A percentile compares a stretch with the other conserved stretches of the same genome.
Evolutionary conservation across 1,284 basidiomycete species (phyloP).

Genomic region (Anthracocystis setariae): DNA sequence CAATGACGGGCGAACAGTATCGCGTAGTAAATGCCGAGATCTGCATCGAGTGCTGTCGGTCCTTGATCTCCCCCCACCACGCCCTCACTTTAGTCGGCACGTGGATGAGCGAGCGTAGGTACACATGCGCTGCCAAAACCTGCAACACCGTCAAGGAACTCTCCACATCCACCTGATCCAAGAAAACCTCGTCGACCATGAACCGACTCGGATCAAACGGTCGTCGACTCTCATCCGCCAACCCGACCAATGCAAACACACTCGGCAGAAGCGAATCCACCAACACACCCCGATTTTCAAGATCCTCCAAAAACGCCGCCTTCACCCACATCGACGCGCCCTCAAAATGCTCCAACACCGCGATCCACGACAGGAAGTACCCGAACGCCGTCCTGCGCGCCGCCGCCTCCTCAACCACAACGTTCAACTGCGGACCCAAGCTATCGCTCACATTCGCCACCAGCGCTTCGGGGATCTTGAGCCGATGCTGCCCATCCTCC

Average conservation of each 20-base stretch:
- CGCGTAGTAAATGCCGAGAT: slow-evolving; percentile 82
- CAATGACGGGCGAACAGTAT: slow-evolving; percentile 91
- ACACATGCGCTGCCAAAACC: slow-evolving; percentile 86
- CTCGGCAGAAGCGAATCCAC: slow-evolving; percentile 77
- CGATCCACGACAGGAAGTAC: slow-evolving; percentile 87
- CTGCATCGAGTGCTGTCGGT: slow-evolving; percentile 82
- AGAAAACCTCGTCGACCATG: slow-evolving; percentile 83
- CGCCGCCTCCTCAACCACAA: slow-evolving; percentile 34
- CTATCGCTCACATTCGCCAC: slow-evolving; percentile 38
- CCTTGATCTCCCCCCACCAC: slow-evolving; percentile 88
- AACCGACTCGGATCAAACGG: slow-evolving; percentile 82
- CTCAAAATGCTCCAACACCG: slow-evolving; percentile 84
- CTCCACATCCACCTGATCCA: slow-evolving; percentile 71
- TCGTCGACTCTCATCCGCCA: slow-evolving; percentile 33
- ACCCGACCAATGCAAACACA: slow-evolving; percentile 76
- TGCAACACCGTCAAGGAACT: slow-evolving; percentile 70
- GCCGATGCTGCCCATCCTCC: slow-evolving; percentile 25
- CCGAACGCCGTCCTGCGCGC: slow-evolving; percentile 51
- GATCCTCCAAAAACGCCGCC: slow-evolving; percentile 83
- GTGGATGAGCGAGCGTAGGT: slow-evolving; percentile 68
- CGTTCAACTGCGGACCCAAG: slow-evolving; percentile 25
- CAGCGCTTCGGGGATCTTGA: slow-evolving; percentile 29
- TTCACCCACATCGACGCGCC: slow-evolving; percentile 86
- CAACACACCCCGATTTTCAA: slow-evolving; percentile 78
- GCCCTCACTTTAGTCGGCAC: slow-evolving; percentile 70